Base-by-base conservation (phyloP, 805 yeast genomes). In the Hanseniaspora meyeri region DNA sequence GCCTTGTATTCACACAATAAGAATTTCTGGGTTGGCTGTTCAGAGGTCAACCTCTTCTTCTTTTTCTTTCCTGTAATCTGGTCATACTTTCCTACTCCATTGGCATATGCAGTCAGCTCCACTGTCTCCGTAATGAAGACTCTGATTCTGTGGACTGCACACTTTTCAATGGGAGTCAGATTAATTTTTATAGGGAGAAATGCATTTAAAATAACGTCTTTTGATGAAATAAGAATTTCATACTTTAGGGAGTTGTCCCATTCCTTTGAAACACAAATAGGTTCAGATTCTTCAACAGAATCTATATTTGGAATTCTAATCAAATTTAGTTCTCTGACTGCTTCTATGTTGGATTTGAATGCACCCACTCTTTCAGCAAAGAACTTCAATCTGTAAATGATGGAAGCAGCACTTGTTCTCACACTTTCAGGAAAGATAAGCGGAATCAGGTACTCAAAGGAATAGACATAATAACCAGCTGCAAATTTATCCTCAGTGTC, bases 161-260 rank as follows among this genome's bases (percentile, higher is more conserved):
- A 71, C 65, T 93, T 93, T 48, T 89, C 95, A 49, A 91, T 66
- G 1, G 97, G 97, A 0, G 86, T 81, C 59, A 93, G 77, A 62
- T 84, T 75, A 70, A 93, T 86, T 1, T 90, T 85, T 9, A 93
- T 74, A 1, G 97, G 97, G 53, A 93, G 70, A 62, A 78, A 81
- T 2, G 91, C 82, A 66, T 95, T 89, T 51, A 93, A 74, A 9
- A 95, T 82, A 55, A 93, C 81, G 31, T 89, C 83, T 67, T 91
- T 93, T 31, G 96, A 87, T 1, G 95, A 95, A 55, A 93, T 83
- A 19, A 89, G 81, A 46, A 93, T 88, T 64, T 93, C 97, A 66
- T 93, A 93, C 62, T 83, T 82, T 36, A 93, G 69, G 66, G 86
- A 87, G 66, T 87, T 89, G 67, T 91, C 97, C 98, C 98, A 93